Evolutionary conservation across 2,329 filamentous ascomycete genomes (phyloP).

Genomic region (Hymenoscyphus occultus): DNA sequence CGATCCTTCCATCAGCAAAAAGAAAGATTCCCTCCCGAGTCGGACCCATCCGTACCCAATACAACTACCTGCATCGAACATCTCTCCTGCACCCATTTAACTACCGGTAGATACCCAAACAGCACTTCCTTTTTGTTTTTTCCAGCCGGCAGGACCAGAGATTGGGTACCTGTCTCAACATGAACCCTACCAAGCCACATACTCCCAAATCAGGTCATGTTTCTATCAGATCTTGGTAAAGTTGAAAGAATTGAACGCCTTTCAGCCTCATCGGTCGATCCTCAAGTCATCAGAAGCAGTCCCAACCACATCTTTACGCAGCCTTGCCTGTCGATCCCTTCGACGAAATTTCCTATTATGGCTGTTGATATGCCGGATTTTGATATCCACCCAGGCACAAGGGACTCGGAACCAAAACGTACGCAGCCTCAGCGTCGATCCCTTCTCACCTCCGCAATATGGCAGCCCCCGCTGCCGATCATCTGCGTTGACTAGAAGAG

Average conservation of each 20-base stretch:
- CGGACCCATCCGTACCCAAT: constrained; percentile 3
- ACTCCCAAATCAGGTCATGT: background rate
- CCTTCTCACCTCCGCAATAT: background rate
- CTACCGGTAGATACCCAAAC: background rate
- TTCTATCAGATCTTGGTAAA: constrained; percentile 1
- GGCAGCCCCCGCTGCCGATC: background rate
- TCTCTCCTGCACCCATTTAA: background rate
- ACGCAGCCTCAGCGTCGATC: constrained; percentile 2
- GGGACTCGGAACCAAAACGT: background rate
- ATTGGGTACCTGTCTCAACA: background rate
- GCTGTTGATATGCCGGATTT: background rate
- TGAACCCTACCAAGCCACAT: background rate
- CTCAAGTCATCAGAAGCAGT: background rate
- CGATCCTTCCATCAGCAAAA: background rate
- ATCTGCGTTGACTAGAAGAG: background rate
- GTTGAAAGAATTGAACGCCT: background rate
- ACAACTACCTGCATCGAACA: background rate
- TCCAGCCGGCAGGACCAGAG: background rate
- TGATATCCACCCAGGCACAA: background rate
- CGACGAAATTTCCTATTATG: background rate
- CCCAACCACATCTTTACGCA: background rate
- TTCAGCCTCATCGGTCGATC: background rate
- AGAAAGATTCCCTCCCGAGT: background rate
- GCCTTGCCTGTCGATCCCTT: background rate
- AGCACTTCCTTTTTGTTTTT: background rate